Evolutionary conservation across 768 basidiomycete species (phyloP), one percentile per base, ranked within the genome.

Genomic region (Leccinum arenicola): DNA sequence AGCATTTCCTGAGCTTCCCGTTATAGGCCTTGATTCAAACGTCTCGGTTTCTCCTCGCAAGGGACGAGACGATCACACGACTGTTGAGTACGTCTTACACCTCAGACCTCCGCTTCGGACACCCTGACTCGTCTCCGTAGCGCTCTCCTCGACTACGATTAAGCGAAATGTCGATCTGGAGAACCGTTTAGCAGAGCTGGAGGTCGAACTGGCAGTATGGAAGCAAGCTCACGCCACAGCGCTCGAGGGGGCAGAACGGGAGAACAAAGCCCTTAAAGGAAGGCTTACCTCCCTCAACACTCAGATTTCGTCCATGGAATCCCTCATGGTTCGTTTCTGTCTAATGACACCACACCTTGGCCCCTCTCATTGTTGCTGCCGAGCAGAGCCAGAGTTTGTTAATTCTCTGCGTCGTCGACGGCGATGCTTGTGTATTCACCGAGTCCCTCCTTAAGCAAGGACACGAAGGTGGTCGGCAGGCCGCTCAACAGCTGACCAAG

Each of bases 391-490:
- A 85, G 72, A 80, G 82, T 63, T 82, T 87, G 47, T 80, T 91
- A 65, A 85, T 91, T 59, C 79, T 89, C 63, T 89, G 88, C 67
- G 81, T 88, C 62, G 79, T 92, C 66, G 87, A 91, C 64, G 89
- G 87, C 40, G 84, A 90, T 69, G 82, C 83, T 51, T 83, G 84
- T 62, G 74, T 89, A 64, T 91, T 92, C 75, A 77, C 77, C 56
- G 79, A 77, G 51, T 75, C 82, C 19, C 78, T 87, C 58, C 73
- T 92, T 43, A 69, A 67, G 31, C 84, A 86, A 70, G 89, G 89
- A 7, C 82, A 83, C 50, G 78, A 81, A 55, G 89, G 89, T 10
- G 89, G 89, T 29, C 73, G 76, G 17, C 78, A 80, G 57, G 77
- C 80, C 48, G 85, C 87, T 29, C 84, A 87, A 65, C 78, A 80